Base-by-base conservation (phyloP, 2,329 filamentous ascomycete genomes). In the Fusarium succisae region DNA sequence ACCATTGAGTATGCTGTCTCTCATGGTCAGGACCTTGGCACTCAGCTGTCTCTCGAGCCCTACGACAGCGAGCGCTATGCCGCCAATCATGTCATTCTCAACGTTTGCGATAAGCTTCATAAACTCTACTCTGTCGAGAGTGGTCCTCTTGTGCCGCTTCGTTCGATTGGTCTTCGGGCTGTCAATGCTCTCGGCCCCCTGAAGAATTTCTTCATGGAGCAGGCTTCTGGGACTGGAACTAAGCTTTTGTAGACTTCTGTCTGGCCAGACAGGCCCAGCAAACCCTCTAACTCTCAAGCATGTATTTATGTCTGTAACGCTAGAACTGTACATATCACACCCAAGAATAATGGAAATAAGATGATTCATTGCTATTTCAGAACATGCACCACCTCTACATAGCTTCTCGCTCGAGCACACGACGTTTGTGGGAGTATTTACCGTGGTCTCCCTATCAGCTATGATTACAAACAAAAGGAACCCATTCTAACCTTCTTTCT, bases 21-120 rank as follows among this genome's bases (percentile, higher is more conserved):
- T 48, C 93, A 96, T 72, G 96, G 96, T 2, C 93, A 95, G 86
- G 96, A 99, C 79, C 89, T 98, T 38, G 96, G 96, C 30, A 90
- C 91, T 24, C 85, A 89, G 41, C 88, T 97, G 82, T 91, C 93
- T 9, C 86, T 99, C 32, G 95, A 98, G 81, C 83, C 89, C 22
- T 99, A 98, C 83, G 91, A 91, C 73, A 87, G 89, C 3, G 94
- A 96, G 79, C 89, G 95, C 44, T 99, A 97, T 82, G 89, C 91
- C 5, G 89, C 91, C 45, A 98, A 98, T 82, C 93, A 93, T 73
- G 87, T 92, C 69, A 88, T 97, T 81, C 86, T 95, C 61, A 95
- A 91, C 63, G 93, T 92, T 51, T 94, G 91, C 74, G 96, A 98
- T 84, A 96, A 98, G 84, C 85, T 98, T 76, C 95, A 98, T 83